These are phyloP conservation scores for Parastagonospora nodorum DNA, from an alignment of 2,329 filamentous ascomycete genomes.

Conservation along the genomic window DNA sequence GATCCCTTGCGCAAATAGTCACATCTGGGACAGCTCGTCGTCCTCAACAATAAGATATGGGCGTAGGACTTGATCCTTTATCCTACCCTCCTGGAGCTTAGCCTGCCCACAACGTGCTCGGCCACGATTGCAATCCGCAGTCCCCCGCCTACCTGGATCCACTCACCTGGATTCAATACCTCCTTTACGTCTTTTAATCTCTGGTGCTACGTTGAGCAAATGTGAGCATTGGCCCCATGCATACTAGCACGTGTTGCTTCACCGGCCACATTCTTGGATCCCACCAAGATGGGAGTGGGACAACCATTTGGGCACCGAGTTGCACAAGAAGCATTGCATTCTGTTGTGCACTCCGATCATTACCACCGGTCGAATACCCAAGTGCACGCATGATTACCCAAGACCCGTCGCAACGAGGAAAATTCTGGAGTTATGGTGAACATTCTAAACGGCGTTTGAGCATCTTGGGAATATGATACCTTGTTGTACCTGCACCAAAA, in stretches of 20 bases:
- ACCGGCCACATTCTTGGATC: constrained; percentile 11
- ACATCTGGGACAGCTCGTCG: constrained; percentile 55
- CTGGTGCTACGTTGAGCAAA: constrained; percentile 5
- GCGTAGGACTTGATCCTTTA: not conserved
- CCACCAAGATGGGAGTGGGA: constrained; percentile 6
- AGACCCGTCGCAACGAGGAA: constrained; percentile 11
- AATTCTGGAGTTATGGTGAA: constrained; percentile 34
- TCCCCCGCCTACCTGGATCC: not conserved
- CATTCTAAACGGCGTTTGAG: constrained; percentile 34
- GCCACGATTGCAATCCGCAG: constrained; percentile 15
- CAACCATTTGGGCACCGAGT: constrained; percentile 2
- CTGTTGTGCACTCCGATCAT: not conserved
- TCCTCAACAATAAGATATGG: constrained; percentile 45
- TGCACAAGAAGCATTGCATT: constrained; percentile 5
- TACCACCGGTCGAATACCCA: not conserved
- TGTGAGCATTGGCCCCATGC: not conserved
- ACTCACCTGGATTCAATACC: not conserved
- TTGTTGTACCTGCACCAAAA: constrained; percentile 19
- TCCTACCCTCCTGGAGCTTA: constrained; percentile 12
- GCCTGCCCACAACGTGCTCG: constrained; percentile 13
- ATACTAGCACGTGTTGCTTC: constrained; percentile 4
- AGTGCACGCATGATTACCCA: not conserved
- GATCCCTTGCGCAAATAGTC: constrained; percentile 45
- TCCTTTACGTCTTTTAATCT: constrained; percentile 3
- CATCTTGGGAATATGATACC: constrained; percentile 38